Conservation (phyloP, 2,329 filamentous ascomycete species). For the Septoria petroselini region DNA sequence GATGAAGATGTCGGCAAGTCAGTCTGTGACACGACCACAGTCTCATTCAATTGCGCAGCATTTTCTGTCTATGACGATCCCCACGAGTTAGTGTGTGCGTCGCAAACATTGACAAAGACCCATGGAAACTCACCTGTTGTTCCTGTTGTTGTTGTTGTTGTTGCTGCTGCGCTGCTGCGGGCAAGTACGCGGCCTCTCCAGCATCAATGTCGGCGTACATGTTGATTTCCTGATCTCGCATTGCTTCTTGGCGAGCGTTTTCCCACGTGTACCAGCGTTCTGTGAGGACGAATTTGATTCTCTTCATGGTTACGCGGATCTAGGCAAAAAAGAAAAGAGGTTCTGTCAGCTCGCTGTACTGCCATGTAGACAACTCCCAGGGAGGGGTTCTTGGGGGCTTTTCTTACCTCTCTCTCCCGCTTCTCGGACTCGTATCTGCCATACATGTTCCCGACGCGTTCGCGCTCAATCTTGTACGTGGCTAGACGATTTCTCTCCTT, state of each 20-base stretch:
- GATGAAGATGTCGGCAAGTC: too few species aligned
- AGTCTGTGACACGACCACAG: too few species aligned
- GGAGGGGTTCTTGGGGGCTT: too few species aligned
- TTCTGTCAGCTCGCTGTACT: too few species aligned
- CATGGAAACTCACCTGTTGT: too few species aligned
- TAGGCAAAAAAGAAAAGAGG: conserved; percentile 41
- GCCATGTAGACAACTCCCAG: too few species aligned
- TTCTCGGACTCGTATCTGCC: conserved; percentile 65
- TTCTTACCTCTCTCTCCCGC: conserved; percentile 64
- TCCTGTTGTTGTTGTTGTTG: too few species aligned
- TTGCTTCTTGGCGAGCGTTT: conserved; percentile 66
- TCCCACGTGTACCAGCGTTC: conserved; percentile 88
- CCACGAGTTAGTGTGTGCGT: too few species aligned
- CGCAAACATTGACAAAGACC: too few species aligned
- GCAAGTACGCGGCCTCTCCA: conserved; percentile 33
- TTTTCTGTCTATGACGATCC: too few species aligned
- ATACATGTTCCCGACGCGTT: conserved; percentile 59
- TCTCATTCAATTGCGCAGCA: too few species aligned
- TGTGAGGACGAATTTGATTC: conserved; percentile 79
- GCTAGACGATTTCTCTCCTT: conserved; percentile 85
- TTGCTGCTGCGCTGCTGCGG: too few species aligned
- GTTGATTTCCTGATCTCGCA: conserved; percentile 65
- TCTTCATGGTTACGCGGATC: conserved; percentile 73
- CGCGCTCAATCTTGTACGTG: conserved; percentile 70
- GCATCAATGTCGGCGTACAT: conserved; percentile 43